Percentiles rank a stretch among this genome's conserved stretches.
Conservation (phyloP, 1,139 yeast species). For the Zygosaccharomyces sapae region DNA sequence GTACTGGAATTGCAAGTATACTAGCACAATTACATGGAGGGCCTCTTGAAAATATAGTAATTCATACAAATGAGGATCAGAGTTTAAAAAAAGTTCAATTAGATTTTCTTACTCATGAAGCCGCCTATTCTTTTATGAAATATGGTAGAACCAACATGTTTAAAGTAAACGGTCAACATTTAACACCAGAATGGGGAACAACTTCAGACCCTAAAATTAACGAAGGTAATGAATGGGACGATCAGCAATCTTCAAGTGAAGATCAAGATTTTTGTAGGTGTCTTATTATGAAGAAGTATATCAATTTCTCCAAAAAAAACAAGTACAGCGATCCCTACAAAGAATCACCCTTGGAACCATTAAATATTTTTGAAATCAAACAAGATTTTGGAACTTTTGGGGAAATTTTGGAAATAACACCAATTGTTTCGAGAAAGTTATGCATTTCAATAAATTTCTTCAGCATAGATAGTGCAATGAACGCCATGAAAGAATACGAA, state of each 20-base stretch:
- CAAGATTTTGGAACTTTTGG: constrained; percentile 58
- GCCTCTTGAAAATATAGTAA: constrained; percentile 54
- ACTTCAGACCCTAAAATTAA: constrained; percentile 5
- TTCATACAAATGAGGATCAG: constrained; percentile 17
- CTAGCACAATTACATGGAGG: constrained; percentile 68
- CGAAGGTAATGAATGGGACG: neutral
- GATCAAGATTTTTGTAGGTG: constrained; percentile 37
- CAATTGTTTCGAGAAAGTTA: constrained; percentile 62
- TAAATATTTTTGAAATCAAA: constrained; percentile 42
- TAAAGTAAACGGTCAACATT: constrained; percentile 53
- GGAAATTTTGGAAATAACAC: constrained; percentile 55
- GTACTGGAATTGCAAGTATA: constrained; percentile 48
- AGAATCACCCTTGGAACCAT: constrained; percentile 34
- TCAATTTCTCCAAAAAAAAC: constrained; percentile 12
- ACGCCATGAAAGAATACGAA: constrained; percentile 50
- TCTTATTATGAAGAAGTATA: constrained; percentile 28
- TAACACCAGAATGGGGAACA: constrained; percentile 41
- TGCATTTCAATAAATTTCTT: constrained; percentile 61
- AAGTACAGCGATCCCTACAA: constrained; percentile 24
- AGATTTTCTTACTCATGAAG: constrained; percentile 49
- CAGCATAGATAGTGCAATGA: constrained; percentile 59
- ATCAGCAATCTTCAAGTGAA: constrained; percentile 4
- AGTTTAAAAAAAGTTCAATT: constrained; percentile 41
- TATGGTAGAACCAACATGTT: constrained; percentile 57
- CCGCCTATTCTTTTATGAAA: constrained; percentile 53